Conservation (phyloP, 1,284 basidiomycete genomes). For the Tranzscheliella williamsii region DNA sequence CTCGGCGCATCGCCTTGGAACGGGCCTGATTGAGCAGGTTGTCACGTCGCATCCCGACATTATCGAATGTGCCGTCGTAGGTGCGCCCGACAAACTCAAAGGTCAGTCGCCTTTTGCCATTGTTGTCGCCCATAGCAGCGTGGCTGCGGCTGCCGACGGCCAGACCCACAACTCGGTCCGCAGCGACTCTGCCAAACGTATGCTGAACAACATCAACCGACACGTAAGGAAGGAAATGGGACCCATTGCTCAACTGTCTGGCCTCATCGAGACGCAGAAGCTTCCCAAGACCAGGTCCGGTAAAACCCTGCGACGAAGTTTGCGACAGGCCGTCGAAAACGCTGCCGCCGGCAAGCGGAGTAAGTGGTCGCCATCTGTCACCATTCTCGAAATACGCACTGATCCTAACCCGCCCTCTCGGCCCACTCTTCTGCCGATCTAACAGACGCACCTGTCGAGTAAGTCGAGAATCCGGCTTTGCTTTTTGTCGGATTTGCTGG, state of each 20-base stretch:
- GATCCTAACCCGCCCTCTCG: not conserved
- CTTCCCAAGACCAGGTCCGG: slow-evolving; percentile 56
- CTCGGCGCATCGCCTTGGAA: slow-evolving; percentile 52
- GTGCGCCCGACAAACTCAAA: slow-evolving; percentile 55
- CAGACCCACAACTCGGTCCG: slow-evolving; percentile 14
- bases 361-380: slow-evolving; percentile 5
- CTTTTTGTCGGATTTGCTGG: no score
- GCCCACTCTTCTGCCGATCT: not conserved
- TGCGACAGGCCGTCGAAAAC: slow-evolving; percentile 48
- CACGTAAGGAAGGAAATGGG: slow-evolving; percentile 54
- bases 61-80: slow-evolving; percentile 56
- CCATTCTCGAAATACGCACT: no score
- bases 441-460: slow-evolving; percentile 35
- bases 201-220: slow-evolving; percentile 50
- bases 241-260: slow-evolving; percentile 48
- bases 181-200: slow-evolving; percentile 17
- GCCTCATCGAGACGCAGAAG: slow-evolving; percentile 39
- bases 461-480: slow-evolving; percentile 12
- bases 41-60: slow-evolving; percentile 37
- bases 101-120: slow-evolving; percentile 57
- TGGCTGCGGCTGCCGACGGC: slow-evolving; percentile 13
- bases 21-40: slow-evolving; percentile 54
- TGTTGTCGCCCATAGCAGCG: slow-evolving; percentile 31
- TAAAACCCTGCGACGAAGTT: slow-evolving; percentile 46
- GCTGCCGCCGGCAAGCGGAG: slow-evolving; percentile 38